phyloP scores from a whole-genome alignment of 306 rosid genomes.

The Castanea crenata region DNA sequence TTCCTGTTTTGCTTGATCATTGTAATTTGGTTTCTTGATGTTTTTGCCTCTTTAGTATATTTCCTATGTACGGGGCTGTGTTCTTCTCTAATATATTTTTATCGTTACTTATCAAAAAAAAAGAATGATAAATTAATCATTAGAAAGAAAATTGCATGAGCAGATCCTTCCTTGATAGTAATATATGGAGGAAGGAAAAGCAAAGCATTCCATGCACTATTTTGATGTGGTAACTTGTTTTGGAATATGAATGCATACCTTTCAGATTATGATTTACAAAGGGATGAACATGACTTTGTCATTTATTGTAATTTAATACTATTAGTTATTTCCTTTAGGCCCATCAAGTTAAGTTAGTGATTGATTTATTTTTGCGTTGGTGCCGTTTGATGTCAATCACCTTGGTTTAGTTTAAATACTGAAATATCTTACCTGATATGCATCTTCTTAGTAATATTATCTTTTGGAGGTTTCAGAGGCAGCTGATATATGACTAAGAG shows the following conservation, averaged over 20 bases:
- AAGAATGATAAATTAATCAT: not conserved
- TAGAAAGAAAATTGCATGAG: slow-evolving; percentile 8
- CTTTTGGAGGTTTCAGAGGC: slow-evolving; percentile 6
- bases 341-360: not conserved
- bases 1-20: no score
- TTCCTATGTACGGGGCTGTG: no score
- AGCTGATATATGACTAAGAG: slow-evolving; percentile 20
- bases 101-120: no score
- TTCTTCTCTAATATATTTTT: no score
- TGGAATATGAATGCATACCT: not conserved
- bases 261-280: not conserved
- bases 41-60: no score
- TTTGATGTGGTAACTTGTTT: not conserved
- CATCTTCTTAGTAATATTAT: slow-evolving; percentile 9
- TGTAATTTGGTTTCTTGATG: no score
- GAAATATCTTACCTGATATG: slow-evolving; percentile 12
- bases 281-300: not conserved
- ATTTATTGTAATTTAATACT: not conserved
- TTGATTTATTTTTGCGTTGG: not conserved
- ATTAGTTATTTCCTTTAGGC: not conserved
- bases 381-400: not conserved
- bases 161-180: not conserved
- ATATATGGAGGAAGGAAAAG: not conserved
- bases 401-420: not conserved
- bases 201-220: not conserved